phyloP scores from a whole-genome alignment of 257 asterid genomes.

The Henckelia pumila region DNA sequence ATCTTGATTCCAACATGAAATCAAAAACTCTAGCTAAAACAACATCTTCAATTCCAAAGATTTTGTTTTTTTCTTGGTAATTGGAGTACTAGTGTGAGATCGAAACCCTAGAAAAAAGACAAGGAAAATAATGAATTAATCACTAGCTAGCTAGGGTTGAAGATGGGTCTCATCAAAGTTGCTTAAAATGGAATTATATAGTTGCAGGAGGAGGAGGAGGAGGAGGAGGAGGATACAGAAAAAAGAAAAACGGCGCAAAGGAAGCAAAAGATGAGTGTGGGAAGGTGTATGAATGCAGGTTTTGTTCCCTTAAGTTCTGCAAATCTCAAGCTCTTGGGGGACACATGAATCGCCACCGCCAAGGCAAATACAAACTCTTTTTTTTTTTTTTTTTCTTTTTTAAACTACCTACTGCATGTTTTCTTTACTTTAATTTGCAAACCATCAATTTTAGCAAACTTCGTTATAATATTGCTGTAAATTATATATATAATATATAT shows the following conservation, averaged over 20 bases:
- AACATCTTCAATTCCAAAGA: too few relatives aligned
- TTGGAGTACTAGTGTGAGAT: constrained; percentile 28
- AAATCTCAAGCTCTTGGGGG: constrained; percentile 99
- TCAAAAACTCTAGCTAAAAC: too few relatives aligned
- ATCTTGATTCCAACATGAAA: not conserved
- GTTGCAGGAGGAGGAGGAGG: constrained; percentile 29
- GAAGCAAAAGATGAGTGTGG: constrained; percentile 50
- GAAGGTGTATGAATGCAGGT: constrained; percentile 97
- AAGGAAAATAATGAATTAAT: constrained; percentile 13
- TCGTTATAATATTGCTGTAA: too few relatives aligned
- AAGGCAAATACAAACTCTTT: constrained; percentile 69
- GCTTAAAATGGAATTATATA: constrained; percentile 48
- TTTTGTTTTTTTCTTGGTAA: constrained; percentile 25
- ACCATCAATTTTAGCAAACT: constrained; percentile 28
- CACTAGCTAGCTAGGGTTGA: constrained; percentile 19
- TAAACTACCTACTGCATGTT: too few relatives aligned
- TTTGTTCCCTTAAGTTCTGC: constrained; percentile 98
- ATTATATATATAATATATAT: too few relatives aligned
- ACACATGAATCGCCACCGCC: constrained; percentile 99
- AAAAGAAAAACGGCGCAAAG: constrained; percentile 81
- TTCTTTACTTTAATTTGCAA: too few relatives aligned
- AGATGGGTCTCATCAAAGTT: constrained; percentile 52
- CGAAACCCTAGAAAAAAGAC: constrained; percentile 51
- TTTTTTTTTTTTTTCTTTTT: too few relatives aligned
- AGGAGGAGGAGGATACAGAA: constrained; percentile 46